Evolutionary conservation across 208 protist species (phyloP).

Genomic region (Trypanosoma theileri): DNA sequence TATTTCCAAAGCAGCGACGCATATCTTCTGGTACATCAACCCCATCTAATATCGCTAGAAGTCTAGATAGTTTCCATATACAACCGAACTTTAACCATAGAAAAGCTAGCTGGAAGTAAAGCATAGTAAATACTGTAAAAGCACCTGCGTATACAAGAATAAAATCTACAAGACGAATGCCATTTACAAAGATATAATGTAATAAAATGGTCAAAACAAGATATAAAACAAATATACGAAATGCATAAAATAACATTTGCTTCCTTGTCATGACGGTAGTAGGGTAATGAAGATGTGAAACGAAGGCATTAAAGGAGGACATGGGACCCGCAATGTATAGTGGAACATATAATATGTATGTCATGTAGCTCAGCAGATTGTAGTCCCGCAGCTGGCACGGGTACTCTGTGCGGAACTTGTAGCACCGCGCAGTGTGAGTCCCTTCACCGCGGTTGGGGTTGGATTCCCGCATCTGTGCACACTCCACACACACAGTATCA

Average conservation of each 20-base stretch:
- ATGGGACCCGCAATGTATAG: conserved; percentile 92
- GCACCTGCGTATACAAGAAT: conserved; percentile 24
- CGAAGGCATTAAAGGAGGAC: conserved; percentile 87
- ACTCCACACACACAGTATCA: conserved; percentile 27
- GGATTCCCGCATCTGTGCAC: conserved; percentile 24
- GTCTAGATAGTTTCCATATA: conserved; percentile 77
- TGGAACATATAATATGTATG: conserved; percentile 88
- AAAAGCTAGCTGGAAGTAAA: conserved; percentile 50
- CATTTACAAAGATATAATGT: conserved; percentile 55
- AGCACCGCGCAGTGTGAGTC: conserved; percentile 32
- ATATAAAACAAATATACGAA: conserved; percentile 38
- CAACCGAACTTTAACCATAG: conserved; percentile 75
- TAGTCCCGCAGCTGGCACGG: conserved; percentile 55
- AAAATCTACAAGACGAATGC: conserved; percentile 25
- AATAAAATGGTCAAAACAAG: conserved; percentile 24
- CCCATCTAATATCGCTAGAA: conserved; percentile 66
- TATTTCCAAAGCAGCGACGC: conserved; percentile 70
- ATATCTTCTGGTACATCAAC: conserved; percentile 86
- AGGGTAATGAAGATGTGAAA: conserved; percentile 55
- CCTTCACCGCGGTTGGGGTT: not conserved
- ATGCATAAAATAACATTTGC: conserved; percentile 31
- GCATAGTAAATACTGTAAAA: conserved; percentile 24
- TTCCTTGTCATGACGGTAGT: conserved; percentile 30
- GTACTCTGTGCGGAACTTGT: conserved; percentile 59
- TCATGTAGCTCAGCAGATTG: conserved; percentile 73